A percentile compares a stretch with the other conserved stretches of the same genome.
Evolutionary conservation across 371 early-diverging fungal genomes (phyloP).

Genomic region (Blyttiomyces sp.): DNA sequence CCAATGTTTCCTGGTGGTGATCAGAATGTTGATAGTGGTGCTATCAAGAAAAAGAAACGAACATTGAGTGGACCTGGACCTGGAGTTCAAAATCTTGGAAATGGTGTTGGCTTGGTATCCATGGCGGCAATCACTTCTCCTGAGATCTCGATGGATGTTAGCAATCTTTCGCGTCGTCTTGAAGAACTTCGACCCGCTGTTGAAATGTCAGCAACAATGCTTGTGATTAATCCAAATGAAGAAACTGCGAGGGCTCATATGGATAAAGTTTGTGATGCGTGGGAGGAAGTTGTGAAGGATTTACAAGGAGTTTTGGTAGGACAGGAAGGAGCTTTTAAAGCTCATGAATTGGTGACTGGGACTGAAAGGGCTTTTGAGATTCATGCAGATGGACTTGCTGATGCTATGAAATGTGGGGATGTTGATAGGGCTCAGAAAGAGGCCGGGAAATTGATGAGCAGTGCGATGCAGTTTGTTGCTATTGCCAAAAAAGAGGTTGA

Average conservation of each 20-base stretch:
- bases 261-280: slow-evolving; percentile 20
- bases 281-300: slow-evolving; percentile 25
- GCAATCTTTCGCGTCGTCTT: slow-evolving; percentile 7
- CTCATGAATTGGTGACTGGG: slow-evolving; percentile 35
- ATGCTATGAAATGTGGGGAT: slow-evolving; percentile 13
- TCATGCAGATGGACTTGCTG: neutral
- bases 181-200: slow-evolving; percentile 13
- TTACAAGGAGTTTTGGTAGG: slow-evolving; percentile 24
- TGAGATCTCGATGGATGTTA: slow-evolving; percentile 21
- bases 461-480: slow-evolving; percentile 33
- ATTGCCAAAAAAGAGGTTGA: slow-evolving; percentile 32
- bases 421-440: slow-evolving; percentile 4
- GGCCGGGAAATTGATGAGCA: slow-evolving; percentile 12
- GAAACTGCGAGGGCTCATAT: slow-evolving; percentile 18
- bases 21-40: too few relatives aligned
- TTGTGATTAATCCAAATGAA: slow-evolving; percentile 24
- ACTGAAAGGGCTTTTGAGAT: neutral
- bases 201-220: slow-evolving; percentile 12
- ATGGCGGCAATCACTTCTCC: too few relatives aligned
- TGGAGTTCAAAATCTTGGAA: too few relatives aligned
- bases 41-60: too few relatives aligned
- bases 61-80: too few relatives aligned
- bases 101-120: too few relatives aligned
- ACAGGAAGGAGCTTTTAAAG: slow-evolving; percentile 37
- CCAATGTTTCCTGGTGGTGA: too few relatives aligned